Percentiles rank a stretch among this genome's conserved stretches.
Evolutionary conservation across 2,329 filamentous ascomycete species (phyloP).

Genomic region (Botrytis pseudocinerea): DNA sequence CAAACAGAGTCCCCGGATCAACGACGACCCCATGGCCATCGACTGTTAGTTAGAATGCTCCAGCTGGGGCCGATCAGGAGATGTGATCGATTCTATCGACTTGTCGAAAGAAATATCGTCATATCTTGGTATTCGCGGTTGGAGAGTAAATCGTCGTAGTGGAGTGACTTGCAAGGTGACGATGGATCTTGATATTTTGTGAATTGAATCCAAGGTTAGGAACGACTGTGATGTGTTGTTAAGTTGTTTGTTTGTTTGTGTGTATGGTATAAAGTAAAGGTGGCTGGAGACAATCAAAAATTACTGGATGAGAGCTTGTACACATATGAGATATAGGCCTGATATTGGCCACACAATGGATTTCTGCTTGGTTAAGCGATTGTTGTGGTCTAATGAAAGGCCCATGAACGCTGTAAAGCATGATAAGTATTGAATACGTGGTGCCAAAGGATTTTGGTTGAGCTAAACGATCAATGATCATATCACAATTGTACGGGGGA

Average conservation of each 20-base stretch:
- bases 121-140: slow-evolving; percentile 11
- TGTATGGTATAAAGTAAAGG: slow-evolving; percentile 1
- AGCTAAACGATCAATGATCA: background rate
- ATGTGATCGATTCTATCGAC: background rate
- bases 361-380: slow-evolving; percentile 10
- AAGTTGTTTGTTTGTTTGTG: background rate
- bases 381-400: slow-evolving; percentile 5
- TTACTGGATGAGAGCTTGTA: slow-evolving; percentile 18
- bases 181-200: background rate
- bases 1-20: slow-evolving; percentile 2
- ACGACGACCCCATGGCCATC: background rate
- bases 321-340: slow-evolving; percentile 9
- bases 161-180: background rate
- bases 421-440: slow-evolving; percentile 17
- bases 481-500: background rate
- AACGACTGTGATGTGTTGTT: slow-evolving; percentile 6
- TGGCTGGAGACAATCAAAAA: background rate
- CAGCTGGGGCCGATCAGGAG: slow-evolving; percentile 9
- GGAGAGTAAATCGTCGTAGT: background rate
- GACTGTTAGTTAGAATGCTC: background rate
- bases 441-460: slow-evolving; percentile 6
- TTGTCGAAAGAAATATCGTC: background rate
- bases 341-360: background rate
- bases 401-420: slow-evolving; percentile 9
- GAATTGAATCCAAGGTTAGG: background rate